Evolutionary conservation across 441 rosid species (phyloP).

Genomic region (Dalechampia spathulata): DNA sequence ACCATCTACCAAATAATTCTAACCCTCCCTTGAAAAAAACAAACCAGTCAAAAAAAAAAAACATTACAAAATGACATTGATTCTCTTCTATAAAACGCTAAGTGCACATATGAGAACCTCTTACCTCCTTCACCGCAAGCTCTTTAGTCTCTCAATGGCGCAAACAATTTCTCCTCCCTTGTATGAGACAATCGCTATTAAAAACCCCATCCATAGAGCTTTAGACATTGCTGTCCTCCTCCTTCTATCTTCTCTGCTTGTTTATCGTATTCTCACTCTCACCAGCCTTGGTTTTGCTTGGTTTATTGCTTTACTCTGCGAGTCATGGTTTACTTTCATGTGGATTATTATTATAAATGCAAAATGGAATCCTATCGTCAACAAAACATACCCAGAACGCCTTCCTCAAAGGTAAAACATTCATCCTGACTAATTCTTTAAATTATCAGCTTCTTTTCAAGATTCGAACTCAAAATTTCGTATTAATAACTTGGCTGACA

Average conservation of each 20-base stretch:
- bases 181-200: conserved; percentile 22
- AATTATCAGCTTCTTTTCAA: no score
- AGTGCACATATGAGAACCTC: no score
- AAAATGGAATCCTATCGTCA: conserved; percentile 57
- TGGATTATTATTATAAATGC: conserved; percentile 36
- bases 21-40: no score
- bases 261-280: conserved; percentile 37
- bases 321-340: conserved; percentile 44
- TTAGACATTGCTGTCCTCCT: conserved; percentile 31
- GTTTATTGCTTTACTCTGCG: conserved; percentile 57
- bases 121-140: no score
- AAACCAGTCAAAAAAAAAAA: no score
- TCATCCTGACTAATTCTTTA: no score
- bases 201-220: conserved; percentile 30
- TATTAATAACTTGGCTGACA: no score
- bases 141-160: no score
- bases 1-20: no score
- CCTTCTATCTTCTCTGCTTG: conserved; percentile 40
- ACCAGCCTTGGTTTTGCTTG: conserved; percentile 36
- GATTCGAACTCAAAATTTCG: neutral
- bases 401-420: conserved; percentile 33
- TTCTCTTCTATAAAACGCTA: no score
- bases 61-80: no score
- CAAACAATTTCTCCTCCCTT: conserved; percentile 19
- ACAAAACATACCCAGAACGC: conserved; percentile 39